Base-by-base conservation (phyloP, 2,329 filamentous ascomycete genomes). In the Ceratocystiopsis brevicomis region DNA sequence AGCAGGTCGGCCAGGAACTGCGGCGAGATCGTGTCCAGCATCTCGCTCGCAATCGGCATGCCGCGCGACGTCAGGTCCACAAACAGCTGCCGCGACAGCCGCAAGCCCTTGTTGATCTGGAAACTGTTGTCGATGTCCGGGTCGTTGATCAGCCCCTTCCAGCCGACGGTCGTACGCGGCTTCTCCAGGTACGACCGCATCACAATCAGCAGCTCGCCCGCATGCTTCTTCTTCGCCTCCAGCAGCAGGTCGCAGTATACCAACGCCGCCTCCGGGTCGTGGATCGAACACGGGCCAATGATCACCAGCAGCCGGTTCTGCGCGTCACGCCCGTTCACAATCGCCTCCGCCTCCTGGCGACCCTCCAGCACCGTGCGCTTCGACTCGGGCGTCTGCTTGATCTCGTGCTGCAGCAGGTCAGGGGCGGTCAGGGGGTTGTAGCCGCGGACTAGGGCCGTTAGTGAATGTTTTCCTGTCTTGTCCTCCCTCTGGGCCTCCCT, bases 171-270 rank as follows among this genome's bases (percentile, higher is more conserved):
- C 25, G 90, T 98, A 50, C 90, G 78, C 18, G 90, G 90, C 71
- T 98, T 98, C 71, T 98, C 90, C 47, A 98, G 76, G 73, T 98
- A 98, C 50, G 85, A 83, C 53, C 90, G 82, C 90, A 98, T 98
- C 48, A 98, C 81, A 53, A 98, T 90, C 53, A 92, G 71, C 35
- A 98, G 72, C 57, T 96, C 85, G 55, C 87, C 73, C 59, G 81
- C 73, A 67, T 94, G 80, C 67, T 92, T 90, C 58, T 87, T 75
- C 63, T 88, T 87, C 54, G 92, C 68, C 56, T 75, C 68, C 52
- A 92, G 60, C 49, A 98, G 70, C 51, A 80, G 70, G 56, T 86
- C 77, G 69, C 86, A 93, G 76, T 98, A 98, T 57, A 88, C 84
- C 52, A 95, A 73, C 12, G 88, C 88, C 49, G 85, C 81, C 44